Evolutionary conservation across 768 basidiomycete species (phyloP).

Genomic region (Kwoniella heveanensis): DNA sequence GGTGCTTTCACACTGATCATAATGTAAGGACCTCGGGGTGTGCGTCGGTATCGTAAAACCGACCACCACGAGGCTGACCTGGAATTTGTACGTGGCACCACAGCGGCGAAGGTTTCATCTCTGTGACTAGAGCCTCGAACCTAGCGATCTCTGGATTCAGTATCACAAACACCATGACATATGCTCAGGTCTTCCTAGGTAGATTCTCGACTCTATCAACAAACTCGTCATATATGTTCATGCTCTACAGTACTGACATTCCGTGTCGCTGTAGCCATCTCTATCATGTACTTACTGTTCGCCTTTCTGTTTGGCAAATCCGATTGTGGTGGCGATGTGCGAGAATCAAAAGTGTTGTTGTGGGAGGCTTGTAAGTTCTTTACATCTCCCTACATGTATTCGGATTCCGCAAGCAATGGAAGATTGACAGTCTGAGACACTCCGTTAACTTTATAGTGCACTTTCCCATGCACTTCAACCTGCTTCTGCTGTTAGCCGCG

Average conservation of each 20-base stretch:
- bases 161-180: constrained; percentile 24
- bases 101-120: constrained; percentile 50
- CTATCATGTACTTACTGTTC: constrained; percentile 38
- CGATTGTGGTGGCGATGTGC: constrained; percentile 19
- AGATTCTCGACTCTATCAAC: constrained; percentile 1
- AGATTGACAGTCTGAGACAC: too few relatives aligned
- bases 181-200: constrained; percentile 37
- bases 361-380: constrained; percentile 34
- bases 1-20: constrained; percentile 47
- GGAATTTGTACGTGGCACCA: neutral
- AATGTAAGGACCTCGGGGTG: constrained; percentile 36
- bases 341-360: constrained; percentile 15
- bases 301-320: constrained; percentile 38
- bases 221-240: too few relatives aligned
- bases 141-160: constrained; percentile 38
- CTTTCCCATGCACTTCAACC: constrained; percentile 41
- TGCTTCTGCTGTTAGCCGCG: constrained; percentile 39
- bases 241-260: too few relatives aligned
- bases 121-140: constrained; percentile 37
- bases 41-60: too few relatives aligned
- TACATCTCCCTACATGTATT: too few relatives aligned
- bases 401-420: too few relatives aligned
- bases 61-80: too few relatives aligned
- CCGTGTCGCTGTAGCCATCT: constrained; percentile 20
- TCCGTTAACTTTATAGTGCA: constrained; percentile 18